Evolutionary conservation across 768 basidiomycete species (phyloP).

Genomic region (Rhizopogon vulgaris): DNA sequence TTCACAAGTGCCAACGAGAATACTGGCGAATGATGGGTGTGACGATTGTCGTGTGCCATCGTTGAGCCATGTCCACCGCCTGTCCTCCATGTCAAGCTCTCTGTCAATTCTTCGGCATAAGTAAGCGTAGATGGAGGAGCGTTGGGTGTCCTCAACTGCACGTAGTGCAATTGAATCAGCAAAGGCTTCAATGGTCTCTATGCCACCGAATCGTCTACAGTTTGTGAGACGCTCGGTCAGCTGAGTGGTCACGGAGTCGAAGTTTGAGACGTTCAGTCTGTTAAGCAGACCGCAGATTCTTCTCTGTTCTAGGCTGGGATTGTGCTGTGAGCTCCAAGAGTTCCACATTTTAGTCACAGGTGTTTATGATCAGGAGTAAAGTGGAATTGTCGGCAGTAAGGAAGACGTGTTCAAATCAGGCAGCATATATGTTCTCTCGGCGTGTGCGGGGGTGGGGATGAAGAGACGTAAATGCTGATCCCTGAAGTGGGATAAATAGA

Average conservation of each 20-base stretch:
- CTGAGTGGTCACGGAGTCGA: slow-evolving; percentile 43
- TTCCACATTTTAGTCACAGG: slow-evolving; percentile 10
- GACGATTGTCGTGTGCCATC: slow-evolving; percentile 6
- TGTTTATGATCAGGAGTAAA: neutral
- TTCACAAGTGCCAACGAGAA: slow-evolving; percentile 11
- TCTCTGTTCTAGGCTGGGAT: slow-evolving; percentile 37
- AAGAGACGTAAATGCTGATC: neutral
- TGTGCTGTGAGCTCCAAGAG: slow-evolving; percentile 18
- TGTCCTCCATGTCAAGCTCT: slow-evolving; percentile 28
- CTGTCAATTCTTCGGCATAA: slow-evolving; percentile 45
- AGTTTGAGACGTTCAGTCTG: slow-evolving; percentile 48
- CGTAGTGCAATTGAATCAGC: slow-evolving; percentile 49
- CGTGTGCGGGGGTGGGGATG: neutral
- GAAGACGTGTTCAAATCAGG: neutral
- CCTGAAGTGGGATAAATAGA: neutral
- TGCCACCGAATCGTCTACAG: slow-evolving; percentile 40
- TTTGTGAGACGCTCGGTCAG: slow-evolving; percentile 46
- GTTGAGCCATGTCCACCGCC: slow-evolving; percentile 17
- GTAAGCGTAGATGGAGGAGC: slow-evolving; percentile 46
- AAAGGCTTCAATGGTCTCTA: slow-evolving; percentile 41
- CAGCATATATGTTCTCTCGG: neutral
- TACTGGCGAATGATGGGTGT: slow-evolving; percentile 10
- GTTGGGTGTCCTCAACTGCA: slow-evolving; percentile 46
- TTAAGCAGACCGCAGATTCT: slow-evolving; percentile 53
- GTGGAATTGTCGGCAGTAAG: neutral